Evolutionary conservation across 2,329 filamentous ascomycete genomes (phyloP).

Genomic region (Elsinoe ampelina): DNA sequence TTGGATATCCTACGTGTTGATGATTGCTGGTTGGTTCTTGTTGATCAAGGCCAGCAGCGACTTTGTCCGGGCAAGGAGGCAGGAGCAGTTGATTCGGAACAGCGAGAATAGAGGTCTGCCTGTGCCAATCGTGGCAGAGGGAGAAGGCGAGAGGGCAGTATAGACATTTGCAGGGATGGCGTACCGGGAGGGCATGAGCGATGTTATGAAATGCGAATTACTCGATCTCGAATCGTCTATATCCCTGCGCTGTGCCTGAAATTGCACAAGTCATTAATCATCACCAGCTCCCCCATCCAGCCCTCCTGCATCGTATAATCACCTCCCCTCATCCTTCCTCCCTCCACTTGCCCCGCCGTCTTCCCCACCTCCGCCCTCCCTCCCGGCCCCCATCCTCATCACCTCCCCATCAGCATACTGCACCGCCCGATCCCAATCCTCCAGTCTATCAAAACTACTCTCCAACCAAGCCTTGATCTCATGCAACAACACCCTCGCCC

Average conservation of each 20-base stretch:
- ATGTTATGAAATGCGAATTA: not conserved
- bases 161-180: not conserved
- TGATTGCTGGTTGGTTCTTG: slow-evolving; percentile 98
- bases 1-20: slow-evolving; percentile 84
- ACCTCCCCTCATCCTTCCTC: not conserved
- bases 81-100: slow-evolving; percentile 87
- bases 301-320: not conserved
- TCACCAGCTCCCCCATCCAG: not conserved
- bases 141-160: slow-evolving; percentile 12
- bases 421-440: slow-evolving; percentile 71
- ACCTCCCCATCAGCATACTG: slow-evolving; percentile 48
- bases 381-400: not conserved
- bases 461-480: slow-evolving; percentile 75
- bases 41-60: slow-evolving; percentile 89
- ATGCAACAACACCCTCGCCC: slow-evolving; percentile 70
- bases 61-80: slow-evolving; percentile 75
- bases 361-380: not conserved
- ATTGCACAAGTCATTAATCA: slow-evolving; percentile 2
- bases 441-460: slow-evolving; percentile 63
- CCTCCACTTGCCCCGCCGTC: not conserved
- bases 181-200: not conserved
- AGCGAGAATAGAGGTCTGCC: slow-evolving; percentile 82
- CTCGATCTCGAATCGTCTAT: not conserved
- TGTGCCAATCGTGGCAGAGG: slow-evolving; percentile 66
- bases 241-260: not conserved